These are phyloP conservation scores for Inosperma sp. DNA, from an alignment of 768 basidiomycete genomes.

Conservation along the genomic window DNA sequence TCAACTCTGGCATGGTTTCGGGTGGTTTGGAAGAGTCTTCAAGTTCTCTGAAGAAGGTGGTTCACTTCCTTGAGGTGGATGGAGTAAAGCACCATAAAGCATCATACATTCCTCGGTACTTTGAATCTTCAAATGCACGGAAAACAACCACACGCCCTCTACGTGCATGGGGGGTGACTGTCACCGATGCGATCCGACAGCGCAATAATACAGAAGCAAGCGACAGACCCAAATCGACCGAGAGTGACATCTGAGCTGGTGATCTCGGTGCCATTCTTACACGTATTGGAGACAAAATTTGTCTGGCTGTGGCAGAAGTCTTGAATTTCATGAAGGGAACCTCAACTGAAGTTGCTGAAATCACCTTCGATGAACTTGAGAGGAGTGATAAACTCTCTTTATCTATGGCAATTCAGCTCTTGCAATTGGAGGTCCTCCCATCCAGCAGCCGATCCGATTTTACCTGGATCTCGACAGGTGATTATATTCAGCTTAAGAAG, in stretches of 20 bases:
- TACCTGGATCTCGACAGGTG: background rate
- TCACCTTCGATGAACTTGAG: background rate
- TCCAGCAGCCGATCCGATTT: background rate
- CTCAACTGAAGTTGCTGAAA: background rate
- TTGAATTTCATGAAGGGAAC: background rate
- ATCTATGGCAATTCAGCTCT: background rate
- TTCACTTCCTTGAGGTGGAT: too few relatives aligned
- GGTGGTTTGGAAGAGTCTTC: too few relatives aligned
- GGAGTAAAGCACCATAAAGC: too few relatives aligned
- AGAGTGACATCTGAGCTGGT: background rate
- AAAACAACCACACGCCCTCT: too few relatives aligned
- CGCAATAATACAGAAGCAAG: too few relatives aligned
- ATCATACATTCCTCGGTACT: too few relatives aligned
- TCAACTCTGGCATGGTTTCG: too few relatives aligned
- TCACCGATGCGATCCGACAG: too few relatives aligned
- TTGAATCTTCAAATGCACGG: too few relatives aligned
- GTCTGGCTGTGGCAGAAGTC: slow-evolving; percentile 1
- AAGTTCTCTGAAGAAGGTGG: too few relatives aligned
- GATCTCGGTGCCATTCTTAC: background rate
- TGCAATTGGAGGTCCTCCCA: background rate
- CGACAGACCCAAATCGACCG: background rate
- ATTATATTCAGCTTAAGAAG: background rate
- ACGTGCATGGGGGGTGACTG: too few relatives aligned
- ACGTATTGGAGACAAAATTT: background rate
- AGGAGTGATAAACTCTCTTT: background rate